A percentile compares a stretch with the other conserved stretches of the same genome.
phyloP scores from a whole-genome alignment of 2,329 filamentous ascomycete genomes.

The Diplodia corticola region DNA sequence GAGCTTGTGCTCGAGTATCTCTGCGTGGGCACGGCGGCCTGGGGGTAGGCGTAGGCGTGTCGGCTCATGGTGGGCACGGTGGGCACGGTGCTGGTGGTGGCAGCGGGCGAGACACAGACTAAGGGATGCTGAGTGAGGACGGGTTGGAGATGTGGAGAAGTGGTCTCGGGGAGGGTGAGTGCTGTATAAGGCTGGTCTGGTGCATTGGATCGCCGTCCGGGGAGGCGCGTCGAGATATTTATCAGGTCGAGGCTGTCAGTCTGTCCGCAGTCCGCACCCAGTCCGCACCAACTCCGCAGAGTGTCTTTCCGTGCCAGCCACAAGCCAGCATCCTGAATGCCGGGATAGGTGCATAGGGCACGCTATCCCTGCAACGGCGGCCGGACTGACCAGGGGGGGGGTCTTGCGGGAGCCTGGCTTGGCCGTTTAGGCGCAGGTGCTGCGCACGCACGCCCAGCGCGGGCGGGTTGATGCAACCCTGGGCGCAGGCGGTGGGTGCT shows the following conservation, averaged over 20 bases:
- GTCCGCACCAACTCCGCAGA: conserved; percentile 25
- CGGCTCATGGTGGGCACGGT: conserved; percentile 44
- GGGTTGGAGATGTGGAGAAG: conserved; percentile 12
- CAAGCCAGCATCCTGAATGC: conserved; percentile 27
- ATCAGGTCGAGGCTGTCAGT: conserved; percentile 27
- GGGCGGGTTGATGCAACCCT: conserved; percentile 15
- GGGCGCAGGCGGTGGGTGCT: conserved; percentile 18
- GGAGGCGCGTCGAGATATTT: conserved; percentile 32
- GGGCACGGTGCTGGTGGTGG: conserved; percentile 24
- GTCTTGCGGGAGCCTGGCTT: conserved; percentile 25
- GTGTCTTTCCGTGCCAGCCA: conserved; percentile 27
- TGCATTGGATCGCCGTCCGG: conserved; percentile 24
- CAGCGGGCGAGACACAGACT: conserved; percentile 19
- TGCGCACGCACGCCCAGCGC: neutral
- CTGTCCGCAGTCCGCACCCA: conserved; percentile 12
- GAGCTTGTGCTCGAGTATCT: conserved; percentile 84
- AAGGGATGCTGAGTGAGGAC: conserved; percentile 13
- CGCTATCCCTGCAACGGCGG: conserved; percentile 25
- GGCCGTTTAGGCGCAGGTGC: conserved; percentile 28
- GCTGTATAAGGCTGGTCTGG: conserved; percentile 19
- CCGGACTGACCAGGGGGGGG: conserved; percentile 23
- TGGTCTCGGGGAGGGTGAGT: conserved; percentile 20
- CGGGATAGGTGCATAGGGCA: conserved; percentile 28
- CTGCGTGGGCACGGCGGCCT: conserved; percentile 47
- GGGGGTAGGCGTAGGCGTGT: conserved; percentile 48